Base-by-base conservation (phyloP, 2,329 filamentous ascomycete genomes). In the Plectosphaerella cucumerina region DNA sequence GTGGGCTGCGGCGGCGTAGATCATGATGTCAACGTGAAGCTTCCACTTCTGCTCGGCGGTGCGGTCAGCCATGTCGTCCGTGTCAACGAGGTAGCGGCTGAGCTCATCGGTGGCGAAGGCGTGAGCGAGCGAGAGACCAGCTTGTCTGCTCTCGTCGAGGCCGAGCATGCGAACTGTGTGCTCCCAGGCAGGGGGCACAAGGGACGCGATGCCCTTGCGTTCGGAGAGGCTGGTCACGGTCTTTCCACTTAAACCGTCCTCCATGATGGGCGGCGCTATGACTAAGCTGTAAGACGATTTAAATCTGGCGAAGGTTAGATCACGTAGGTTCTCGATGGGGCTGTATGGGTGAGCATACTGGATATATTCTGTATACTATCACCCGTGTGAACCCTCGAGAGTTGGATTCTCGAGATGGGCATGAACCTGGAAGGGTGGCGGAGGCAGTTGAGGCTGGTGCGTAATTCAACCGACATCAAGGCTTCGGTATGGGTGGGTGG, bases 31-130 rank as follows among this genome's bases (percentile, higher is more conserved):
- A 58, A 87, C 77, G 67, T 94, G 89, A 44, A 94, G 75, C 58
- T 83, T 81, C 85, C 87, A 94, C 64, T 85, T 86, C 63, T 84
- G 74, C 66, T 89, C 81, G 61, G 82, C 76, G 45, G 82, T 78
- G 70, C 80, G 81, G 55, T 76, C 67, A 55, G 74, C 75, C 70
- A 82, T 80, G 65, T 90, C 87, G 53, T 86, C 82, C 44, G 84
- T 82, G 62, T 89, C 82, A 60, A 92, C 75, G 61, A 90, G 84
- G 70, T 93, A 94, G 65, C 81, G 77, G 55, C 85, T 84, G 56
- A 90, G 79, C 52, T 88, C 81, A 66, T 94, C 89, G 54, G 84
- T 75, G 52, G 81, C 84, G 71, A 95, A 94, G 56, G 89, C 86
- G 65, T 90, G 83, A 44, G 89, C 86, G 58, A 95, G 80, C 61